A percentile compares a stretch with the other conserved stretches of the same genome.
phyloP scores from a whole-genome alignment of 1,284 basidiomycete genomes.

The Baeospora myosura region DNA sequence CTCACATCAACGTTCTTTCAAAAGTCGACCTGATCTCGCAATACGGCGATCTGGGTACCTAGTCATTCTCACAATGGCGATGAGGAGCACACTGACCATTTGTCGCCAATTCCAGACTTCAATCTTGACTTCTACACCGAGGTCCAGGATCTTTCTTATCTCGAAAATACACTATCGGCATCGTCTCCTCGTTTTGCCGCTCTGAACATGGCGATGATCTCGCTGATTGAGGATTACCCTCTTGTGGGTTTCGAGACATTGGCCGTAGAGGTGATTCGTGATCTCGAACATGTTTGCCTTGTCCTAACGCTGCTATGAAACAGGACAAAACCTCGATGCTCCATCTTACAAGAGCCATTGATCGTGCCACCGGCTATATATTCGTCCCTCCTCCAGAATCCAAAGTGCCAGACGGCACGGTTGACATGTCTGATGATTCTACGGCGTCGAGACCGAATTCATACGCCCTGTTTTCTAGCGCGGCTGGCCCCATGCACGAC shows the following conservation, averaged over 20 bases:
- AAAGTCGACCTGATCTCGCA: constrained; percentile 88
- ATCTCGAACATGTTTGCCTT: constrained; percentile 1
- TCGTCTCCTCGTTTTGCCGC: constrained; percentile 62
- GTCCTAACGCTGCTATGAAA: not conserved
- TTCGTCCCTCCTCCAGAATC: constrained; percentile 60
- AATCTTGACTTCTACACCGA: constrained; percentile 98
- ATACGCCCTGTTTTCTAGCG: constrained; percentile 60
- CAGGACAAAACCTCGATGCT: constrained; percentile 93
- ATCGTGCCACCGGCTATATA: constrained; percentile 86
- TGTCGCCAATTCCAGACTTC: constrained; percentile 58
- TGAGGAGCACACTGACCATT: constrained; percentile 2
- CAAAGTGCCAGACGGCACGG: constrained; percentile 43
- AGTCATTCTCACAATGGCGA: not conserved
- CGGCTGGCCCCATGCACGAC: constrained; percentile 49
- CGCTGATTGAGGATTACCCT: constrained; percentile 89
- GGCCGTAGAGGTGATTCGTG: constrained; percentile 71
- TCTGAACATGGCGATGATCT: constrained; percentile 86
- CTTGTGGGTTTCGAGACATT: constrained; percentile 96
- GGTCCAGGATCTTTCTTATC: constrained; percentile 90
- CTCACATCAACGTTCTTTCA: constrained; percentile 94
- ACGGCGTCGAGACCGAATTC: constrained; percentile 53
- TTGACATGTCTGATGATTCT: constrained; percentile 34
- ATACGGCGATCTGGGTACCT: constrained; percentile 82
- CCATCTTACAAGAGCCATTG: constrained; percentile 72
- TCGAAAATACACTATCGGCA: constrained; percentile 70